Evolutionary conservation across 768 basidiomycete genomes (phyloP).

Genomic region (Saitozyma podzolica): DNA sequence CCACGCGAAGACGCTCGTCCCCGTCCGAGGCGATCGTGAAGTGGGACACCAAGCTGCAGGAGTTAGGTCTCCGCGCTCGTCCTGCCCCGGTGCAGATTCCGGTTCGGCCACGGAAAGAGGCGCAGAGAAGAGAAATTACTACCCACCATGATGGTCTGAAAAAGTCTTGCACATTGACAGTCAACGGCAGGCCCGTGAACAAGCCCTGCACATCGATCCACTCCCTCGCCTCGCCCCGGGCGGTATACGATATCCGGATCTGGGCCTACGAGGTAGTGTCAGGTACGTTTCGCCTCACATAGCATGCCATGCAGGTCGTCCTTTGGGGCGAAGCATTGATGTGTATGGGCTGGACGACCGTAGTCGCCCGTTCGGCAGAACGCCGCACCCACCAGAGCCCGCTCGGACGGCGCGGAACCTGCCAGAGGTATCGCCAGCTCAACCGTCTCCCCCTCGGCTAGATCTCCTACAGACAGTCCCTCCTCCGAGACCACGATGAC

Average conservation of each 20-base stretch:
- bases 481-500: no score
- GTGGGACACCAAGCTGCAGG: conserved; percentile 77
- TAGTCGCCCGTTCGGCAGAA: no score
- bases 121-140: not conserved
- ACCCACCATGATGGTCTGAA: conserved; percentile 79
- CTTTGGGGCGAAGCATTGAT: no score
- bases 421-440: conserved; percentile 46
- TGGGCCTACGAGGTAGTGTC: conserved; percentile 58
- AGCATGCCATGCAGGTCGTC: no score
- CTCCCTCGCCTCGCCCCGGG: conserved; percentile 14
- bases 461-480: no score
- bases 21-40: conserved; percentile 84
- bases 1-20: conserved; percentile 73
- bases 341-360: no score
- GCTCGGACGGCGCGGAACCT: conserved; percentile 52
- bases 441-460: conserved; percentile 19
- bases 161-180: conserved; percentile 94
- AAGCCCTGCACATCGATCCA: conserved; percentile 30
- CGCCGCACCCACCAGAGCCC: conserved; percentile 45
- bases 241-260: conserved; percentile 69
- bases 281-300: no score
- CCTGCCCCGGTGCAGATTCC: not conserved
- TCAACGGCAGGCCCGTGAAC: conserved; percentile 73
- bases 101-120: no score
- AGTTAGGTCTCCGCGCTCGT: not conserved